Evolutionary conservation across 2,329 filamentous ascomycete species (phyloP).

Genomic region (Scedosporium minutisporum): DNA sequence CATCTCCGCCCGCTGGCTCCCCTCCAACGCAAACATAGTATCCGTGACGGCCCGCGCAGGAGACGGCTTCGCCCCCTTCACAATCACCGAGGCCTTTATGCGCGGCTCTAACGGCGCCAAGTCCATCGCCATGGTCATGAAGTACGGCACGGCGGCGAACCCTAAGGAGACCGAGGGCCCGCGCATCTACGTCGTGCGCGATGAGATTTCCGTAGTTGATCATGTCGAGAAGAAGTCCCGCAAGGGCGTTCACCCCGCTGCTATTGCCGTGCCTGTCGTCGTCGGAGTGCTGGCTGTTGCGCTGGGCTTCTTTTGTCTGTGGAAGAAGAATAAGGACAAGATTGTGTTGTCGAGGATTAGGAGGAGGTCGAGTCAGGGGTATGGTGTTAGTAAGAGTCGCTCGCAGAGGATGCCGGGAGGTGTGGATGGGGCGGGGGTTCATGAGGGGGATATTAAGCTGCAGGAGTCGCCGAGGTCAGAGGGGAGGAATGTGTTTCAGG

Average conservation of each 20-base stretch:
- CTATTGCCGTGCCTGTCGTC: conserved; percentile 19
- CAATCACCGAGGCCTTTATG: conserved; percentile 5
- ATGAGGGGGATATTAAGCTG: conserved; percentile 17
- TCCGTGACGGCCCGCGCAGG: conserved; percentile 13
- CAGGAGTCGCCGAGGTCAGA: conserved; percentile 18
- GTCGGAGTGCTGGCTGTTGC: conserved; percentile 14
- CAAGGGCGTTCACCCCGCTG: conserved; percentile 1
- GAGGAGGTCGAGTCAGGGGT: conserved; percentile 15
- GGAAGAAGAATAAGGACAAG: conserved; percentile 15
- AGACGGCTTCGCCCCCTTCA: conserved; percentile 20
- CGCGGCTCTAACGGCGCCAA: conserved; percentile 7
- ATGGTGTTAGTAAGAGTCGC: conserved; percentile 17
- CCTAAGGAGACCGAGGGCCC: neutral
- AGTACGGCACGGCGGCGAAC: conserved; percentile 3
- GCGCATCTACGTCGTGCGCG: neutral
- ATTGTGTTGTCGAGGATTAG: conserved; percentile 10
- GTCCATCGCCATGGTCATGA: neutral
- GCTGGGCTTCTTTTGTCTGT: conserved; percentile 16
- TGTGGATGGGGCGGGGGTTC: conserved; percentile 6
- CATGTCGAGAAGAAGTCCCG: neutral
- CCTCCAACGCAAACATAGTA: conserved; percentile 3
- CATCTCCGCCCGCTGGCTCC: conserved; percentile 12
- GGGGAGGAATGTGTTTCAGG: conserved; percentile 24
- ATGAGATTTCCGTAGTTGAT: conserved; percentile 1
- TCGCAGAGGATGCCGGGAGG: conserved; percentile 11